Base-by-base conservation (phyloP, 805 yeast genomes). In the Starmerella powellii region DNA sequence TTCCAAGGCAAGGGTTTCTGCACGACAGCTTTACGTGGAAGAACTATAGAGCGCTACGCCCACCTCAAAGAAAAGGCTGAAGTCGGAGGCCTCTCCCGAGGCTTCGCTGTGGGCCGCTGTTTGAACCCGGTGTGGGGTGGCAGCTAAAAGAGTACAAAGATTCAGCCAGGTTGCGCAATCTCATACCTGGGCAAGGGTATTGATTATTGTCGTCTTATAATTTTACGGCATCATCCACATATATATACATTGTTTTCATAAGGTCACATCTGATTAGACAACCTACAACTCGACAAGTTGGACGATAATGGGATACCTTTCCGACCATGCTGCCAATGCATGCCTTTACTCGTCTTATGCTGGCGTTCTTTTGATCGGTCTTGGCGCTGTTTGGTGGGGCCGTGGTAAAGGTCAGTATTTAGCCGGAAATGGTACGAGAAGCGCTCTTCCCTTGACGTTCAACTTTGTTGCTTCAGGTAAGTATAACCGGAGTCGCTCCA, bases 401-500 rank as follows among this genome's bases (percentile, higher is more conserved):
- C 66, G 71, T 37, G 66, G 70, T 32, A 64, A 66, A 26, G 77
- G 86, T 4, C 48, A 45, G 36, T 45, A 19, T 32, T 17, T 45
- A 29, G 30, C 43, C 12, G 47, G 43, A 3, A 83, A 86, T 62
- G 79, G 91, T 8, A 76, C 94, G 0, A 87, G 83, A 54, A 70
- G 69, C 37, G 93, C 84, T 27, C 32, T 84, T n/a, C 94, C 95
- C 1, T 65, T 86, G 53, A 81, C 95, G 1, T 66, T 87, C 47
- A 86, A 86, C 60, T 87, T 86, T 58, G 74, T 87, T 42, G 96
- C 95, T 36, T 78, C 93, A 50, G 93, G 94, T 52, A 52, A 40
- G 43, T 40, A 26, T 19, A 10, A 5, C 12, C 12, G 6, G 30
- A 27, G 30, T 5, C 30, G 6, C 15, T 27, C 10, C 10, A 31